phyloP scores from a whole-genome alignment of 2,329 filamentous ascomycete species.

The Aspergillus uvarum region DNA sequence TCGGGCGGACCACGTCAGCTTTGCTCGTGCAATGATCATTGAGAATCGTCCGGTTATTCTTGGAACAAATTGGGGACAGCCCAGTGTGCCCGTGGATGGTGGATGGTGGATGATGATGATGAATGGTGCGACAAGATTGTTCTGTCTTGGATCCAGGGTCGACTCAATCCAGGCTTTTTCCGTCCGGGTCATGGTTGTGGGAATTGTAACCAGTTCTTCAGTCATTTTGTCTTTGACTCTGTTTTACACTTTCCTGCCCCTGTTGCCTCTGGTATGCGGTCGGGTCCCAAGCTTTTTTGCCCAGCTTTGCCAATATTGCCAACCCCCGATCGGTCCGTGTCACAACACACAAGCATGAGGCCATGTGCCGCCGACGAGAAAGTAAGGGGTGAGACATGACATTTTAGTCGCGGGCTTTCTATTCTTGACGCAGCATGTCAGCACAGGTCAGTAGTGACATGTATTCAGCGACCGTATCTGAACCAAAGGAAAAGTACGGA shows the following conservation, averaged over 20 bases:
- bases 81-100: not conserved
- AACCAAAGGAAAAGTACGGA: no score
- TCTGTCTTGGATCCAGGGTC: not conserved
- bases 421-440: not conserved
- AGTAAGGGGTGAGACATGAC: not conserved
- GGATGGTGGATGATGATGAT: not conserved
- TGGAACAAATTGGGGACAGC: not conserved
- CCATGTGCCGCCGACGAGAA: not conserved
- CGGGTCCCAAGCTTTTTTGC: constrained; percentile 3
- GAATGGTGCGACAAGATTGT: not conserved
- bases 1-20: constrained; percentile 3
- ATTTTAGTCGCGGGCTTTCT: not conserved
- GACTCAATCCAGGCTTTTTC: not conserved
- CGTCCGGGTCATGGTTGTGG: not conserved
- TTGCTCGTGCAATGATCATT: constrained; percentile 2
- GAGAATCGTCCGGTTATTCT: not conserved
- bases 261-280: not conserved
- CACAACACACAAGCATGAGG: not conserved
- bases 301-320: constrained; percentile 3
- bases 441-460: not conserved
- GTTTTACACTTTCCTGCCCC: not conserved
- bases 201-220: not conserved
- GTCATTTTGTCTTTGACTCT: not conserved
- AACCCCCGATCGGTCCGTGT: not conserved
- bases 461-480: no score